phyloP scores from a whole-genome alignment of 345 rosid species.

The Bruguiera parviflora region DNA sequence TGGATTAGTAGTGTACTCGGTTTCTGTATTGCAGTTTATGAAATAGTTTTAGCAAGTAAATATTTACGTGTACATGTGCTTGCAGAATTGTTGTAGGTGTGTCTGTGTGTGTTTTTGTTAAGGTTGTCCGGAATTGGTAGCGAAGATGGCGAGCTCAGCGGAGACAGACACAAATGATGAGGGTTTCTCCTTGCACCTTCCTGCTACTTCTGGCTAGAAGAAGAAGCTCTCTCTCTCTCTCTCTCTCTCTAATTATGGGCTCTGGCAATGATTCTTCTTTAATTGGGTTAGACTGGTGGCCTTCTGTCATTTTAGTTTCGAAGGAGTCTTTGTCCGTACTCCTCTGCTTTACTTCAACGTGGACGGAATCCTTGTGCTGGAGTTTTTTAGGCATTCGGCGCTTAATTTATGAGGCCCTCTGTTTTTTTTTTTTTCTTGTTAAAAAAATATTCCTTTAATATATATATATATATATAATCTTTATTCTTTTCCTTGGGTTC shows the following conservation, averaged over 20 bases:
- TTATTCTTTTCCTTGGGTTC: too few species aligned
- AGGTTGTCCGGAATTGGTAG: constrained; percentile 2
- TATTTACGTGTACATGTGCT: not conserved
- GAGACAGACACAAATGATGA: constrained; percentile 13
- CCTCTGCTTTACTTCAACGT: not conserved
- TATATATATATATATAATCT: too few species aligned
- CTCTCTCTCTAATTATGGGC: not conserved
- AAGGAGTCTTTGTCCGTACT: not conserved
- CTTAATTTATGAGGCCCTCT: too few species aligned
- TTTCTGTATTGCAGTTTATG: not conserved
- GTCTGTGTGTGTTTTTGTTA: not conserved
- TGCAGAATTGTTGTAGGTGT: not conserved
- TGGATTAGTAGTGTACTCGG: too few species aligned
- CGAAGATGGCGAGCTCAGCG: constrained; percentile 31
- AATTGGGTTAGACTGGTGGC: not conserved
- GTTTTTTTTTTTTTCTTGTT: too few species aligned
- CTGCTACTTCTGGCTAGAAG: constrained; percentile 47
- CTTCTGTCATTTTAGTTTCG: too few species aligned
- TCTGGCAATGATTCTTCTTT: not conserved
- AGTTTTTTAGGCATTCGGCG: not conserved
- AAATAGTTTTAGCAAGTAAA: not conserved
- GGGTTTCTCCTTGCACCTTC: constrained; percentile 39
- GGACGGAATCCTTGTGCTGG: not conserved
- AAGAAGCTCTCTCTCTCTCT: constrained; percentile 28
- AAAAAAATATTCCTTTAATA: too few species aligned